These are phyloP conservation scores for Kandelia obovata DNA, from an alignment of 345 rosid species.

Conservation along the genomic window DNA sequence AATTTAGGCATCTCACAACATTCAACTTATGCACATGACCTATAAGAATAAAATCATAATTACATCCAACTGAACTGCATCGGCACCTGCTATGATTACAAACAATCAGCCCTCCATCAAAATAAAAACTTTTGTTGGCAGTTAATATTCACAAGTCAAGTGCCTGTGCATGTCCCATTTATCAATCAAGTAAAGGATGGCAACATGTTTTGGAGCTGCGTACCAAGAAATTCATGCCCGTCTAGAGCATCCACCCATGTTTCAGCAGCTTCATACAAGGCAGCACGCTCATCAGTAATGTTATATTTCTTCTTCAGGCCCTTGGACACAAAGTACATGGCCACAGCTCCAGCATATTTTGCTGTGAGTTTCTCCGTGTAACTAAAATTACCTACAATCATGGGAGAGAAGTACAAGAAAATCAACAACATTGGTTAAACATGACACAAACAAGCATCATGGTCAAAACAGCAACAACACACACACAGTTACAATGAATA, in stretches of 20 bases:
- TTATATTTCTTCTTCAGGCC: constrained; percentile 83
- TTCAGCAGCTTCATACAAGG: constrained; percentile 84
- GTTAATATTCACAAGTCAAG: neutral
- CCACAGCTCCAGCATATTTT: constrained; percentile 85
- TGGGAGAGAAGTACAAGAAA: neutral
- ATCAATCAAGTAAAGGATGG: neutral
- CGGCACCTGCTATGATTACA: neutral
- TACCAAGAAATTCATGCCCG: constrained; percentile 73
- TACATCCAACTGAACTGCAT: neutral
- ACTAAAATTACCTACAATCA: constrained; percentile 70
- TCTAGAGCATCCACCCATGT: constrained; percentile 87
- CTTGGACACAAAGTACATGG: constrained; percentile 92
- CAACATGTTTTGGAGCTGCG: neutral
- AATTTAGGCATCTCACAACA: too few species aligned
- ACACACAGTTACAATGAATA: neutral
- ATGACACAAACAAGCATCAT: neutral
- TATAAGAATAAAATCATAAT: too few species aligned
- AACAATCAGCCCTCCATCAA: neutral
- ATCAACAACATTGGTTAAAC: constrained; percentile 4
- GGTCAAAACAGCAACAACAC: neutral
- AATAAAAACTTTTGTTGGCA: neutral
- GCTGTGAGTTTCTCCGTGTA: constrained; percentile 76
- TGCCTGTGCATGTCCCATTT: neutral
- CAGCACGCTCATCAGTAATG: constrained; percentile 82
- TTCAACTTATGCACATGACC: too few species aligned